These are phyloP conservation scores for Salix viminalis DNA, from an alignment of 345 rosid genomes.

Conservation along the genomic window DNA sequence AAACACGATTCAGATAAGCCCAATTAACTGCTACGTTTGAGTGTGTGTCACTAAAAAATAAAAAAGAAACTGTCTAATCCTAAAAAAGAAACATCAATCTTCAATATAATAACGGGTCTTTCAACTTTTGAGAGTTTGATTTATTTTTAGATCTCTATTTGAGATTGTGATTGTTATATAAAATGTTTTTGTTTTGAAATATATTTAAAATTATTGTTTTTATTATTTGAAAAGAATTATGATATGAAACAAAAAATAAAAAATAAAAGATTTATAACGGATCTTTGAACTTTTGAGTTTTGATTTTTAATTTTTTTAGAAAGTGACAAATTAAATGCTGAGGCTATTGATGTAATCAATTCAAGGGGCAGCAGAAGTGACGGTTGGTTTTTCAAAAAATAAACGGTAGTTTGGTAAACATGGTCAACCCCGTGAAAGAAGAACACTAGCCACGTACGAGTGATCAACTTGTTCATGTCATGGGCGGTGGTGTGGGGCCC, in stretches of 20 bases:
- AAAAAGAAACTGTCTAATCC: background rate
- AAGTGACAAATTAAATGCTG: background rate
- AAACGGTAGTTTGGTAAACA: background rate
- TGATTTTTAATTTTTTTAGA: background rate
- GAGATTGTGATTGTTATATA: too few relatives aligned
- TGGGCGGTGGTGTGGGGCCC: conserved; percentile 37
- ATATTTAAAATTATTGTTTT: too few relatives aligned
- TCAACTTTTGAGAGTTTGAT: too few relatives aligned
- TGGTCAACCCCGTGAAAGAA: background rate
- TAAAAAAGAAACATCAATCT: background rate
- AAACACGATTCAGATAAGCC: background rate
- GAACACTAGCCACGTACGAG: background rate
- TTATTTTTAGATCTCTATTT: too few relatives aligned
- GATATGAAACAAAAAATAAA: too few relatives aligned
- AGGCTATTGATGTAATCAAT: background rate
- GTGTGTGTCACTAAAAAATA: background rate
- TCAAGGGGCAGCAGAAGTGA: background rate
- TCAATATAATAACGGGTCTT: too few relatives aligned
- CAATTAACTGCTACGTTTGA: background rate
- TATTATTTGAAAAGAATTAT: too few relatives aligned
- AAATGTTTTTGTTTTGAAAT: too few relatives aligned
- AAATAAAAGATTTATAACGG: too few relatives aligned
- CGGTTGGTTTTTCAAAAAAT: background rate
- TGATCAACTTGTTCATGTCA: conserved; percentile 20
- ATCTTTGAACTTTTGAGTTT: too few relatives aligned